Base-by-base conservation (phyloP, 192 early-diverging fungal genomes). In the Pilaira anomala region DNA sequence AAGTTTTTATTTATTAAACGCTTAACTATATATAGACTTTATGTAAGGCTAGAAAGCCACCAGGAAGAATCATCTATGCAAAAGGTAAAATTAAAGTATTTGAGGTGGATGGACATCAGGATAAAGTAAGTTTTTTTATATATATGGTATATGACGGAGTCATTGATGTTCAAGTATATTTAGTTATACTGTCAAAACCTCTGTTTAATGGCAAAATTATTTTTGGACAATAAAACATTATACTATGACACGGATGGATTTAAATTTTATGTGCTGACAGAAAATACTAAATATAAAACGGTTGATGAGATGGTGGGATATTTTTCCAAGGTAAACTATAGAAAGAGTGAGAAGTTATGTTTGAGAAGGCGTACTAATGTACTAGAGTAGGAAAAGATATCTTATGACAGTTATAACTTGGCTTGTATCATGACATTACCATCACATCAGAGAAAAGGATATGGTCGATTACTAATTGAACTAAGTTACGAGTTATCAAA, bases 151-250 rank as follows among this genome's bases (percentile, higher is more conserved):
- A 5, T 13, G n/a, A n/a, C n/a, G n/a, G n/a, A n/a, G n/a, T n/a
- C n/a, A 40, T 24, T 14, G 8, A 51, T 53, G 18, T 14, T 41
- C 6, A 41, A 50, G 33, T 28, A 28, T 51, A 40, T 58, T 22
- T 73, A 91, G 87, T 75, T 95, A 6, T 98, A 94, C 69, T 95
- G 93, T 68, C 97, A 98, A 64, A 97, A 96, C 71, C 72, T 98
- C 21, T 96, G 92, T 45, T 76, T 98, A 16, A 67, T 98, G 56
- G 90, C 93, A 39, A 98, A 97, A 70, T 79, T 95, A 71, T 98
- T 97, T 74, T 73, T 98, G 48, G 97, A 98, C 70, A 91, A 96
- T 81, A 98, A 98, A 71, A 95, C 94, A 1, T 79, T 97, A 11
- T 97, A 91, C 60, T 98, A 94, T 69, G 97, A 98, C 61, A 83